Evolutionary conservation across 441 rosid genomes (phyloP).

Genomic region (Kokia cookei): DNA sequence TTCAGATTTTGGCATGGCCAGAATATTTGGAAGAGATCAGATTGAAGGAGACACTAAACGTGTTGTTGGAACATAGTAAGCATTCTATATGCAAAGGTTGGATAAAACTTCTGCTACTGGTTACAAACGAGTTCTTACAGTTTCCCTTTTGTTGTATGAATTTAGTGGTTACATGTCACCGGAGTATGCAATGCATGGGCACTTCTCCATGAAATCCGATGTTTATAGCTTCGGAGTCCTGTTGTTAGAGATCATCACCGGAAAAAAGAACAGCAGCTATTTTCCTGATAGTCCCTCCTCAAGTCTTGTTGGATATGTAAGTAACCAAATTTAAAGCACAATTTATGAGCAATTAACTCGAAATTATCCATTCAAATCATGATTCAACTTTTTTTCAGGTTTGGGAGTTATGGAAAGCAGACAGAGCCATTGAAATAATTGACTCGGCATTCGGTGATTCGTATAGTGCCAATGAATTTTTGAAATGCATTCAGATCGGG

Average conservation of each 20-base stretch:
- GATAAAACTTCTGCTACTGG: background rate
- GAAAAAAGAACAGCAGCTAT: slow-evolving; percentile 31
- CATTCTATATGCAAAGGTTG: background rate
- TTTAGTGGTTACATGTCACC: slow-evolving; percentile 74
- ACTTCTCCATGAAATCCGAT: slow-evolving; percentile 49
- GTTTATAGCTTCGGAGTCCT: slow-evolving; percentile 60
- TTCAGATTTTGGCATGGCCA: slow-evolving; percentile 75
- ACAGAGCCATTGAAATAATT: background rate
- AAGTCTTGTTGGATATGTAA: slow-evolving; percentile 43
- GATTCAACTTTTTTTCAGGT: background rate
- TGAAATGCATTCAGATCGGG: background rate
- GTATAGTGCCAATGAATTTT: background rate
- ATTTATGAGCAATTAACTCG: background rate
- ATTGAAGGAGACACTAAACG: slow-evolving; percentile 44
- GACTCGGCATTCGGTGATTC: background rate
- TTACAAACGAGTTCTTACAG: background rate
- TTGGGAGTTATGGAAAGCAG: background rate
- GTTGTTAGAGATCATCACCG: slow-evolving; percentile 45
- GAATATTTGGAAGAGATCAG: slow-evolving; percentile 45
- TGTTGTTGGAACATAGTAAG: slow-evolving; percentile 77
- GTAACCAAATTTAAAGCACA: background rate
- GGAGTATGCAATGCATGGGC: slow-evolving; percentile 48
- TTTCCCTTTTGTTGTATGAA: background rate
- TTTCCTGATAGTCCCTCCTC: slow-evolving; percentile 16
- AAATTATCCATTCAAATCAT: background rate